Percentiles rank a stretch among this genome's conserved stretches.
Conservation (phyloP, 305 asterid species). For the Fraxinus sp. region DNA sequence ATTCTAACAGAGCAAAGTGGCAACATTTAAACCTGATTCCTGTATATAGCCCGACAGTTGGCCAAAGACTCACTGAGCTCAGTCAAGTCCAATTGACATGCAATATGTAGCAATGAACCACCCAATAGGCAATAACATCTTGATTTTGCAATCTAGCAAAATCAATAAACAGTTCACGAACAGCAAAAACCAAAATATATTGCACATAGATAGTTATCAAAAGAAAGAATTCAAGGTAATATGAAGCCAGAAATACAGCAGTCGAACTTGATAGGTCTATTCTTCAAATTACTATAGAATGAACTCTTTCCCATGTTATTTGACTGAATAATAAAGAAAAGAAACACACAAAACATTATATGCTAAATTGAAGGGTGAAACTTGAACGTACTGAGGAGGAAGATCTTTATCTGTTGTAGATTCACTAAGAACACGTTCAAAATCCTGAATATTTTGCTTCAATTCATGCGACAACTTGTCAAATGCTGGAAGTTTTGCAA, state of each 20-base stretch:
- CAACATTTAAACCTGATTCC: background rate
- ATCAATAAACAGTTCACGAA: background rate
- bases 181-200: background rate
- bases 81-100: background rate
- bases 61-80: background rate
- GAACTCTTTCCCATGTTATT: background rate
- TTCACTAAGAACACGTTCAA: constrained; percentile 91
- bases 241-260: background rate
- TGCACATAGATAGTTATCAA: background rate
- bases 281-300: background rate
- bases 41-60: background rate
- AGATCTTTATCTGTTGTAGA: constrained; percentile 89
- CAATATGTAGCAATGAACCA: background rate
- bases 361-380: constrained; percentile 1
- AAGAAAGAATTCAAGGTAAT: background rate
- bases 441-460: constrained; percentile 94
- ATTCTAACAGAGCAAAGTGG: background rate
- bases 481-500: constrained; percentile 81
- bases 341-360: background rate
- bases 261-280: background rate
- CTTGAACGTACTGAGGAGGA: constrained; percentile 67
- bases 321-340: constrained; percentile 1
- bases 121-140: background rate
- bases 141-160: background rate
- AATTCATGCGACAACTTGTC: constrained; percentile 80